Evolutionary conservation across 768 basidiomycete genomes (phyloP).

Genomic region (Hypsizygus marmoreus): DNA sequence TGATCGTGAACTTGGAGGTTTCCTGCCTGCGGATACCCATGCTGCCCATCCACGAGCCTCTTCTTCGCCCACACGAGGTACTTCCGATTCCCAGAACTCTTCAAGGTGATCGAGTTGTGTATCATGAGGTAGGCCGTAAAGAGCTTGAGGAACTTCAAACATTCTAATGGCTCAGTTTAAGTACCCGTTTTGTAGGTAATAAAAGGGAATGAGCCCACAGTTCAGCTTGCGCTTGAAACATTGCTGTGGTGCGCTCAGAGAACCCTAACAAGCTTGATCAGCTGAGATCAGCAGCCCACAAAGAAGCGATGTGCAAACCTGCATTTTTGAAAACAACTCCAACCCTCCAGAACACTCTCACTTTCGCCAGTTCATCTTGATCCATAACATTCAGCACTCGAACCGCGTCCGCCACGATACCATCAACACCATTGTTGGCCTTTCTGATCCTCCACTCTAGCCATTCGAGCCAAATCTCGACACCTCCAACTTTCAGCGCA

Average conservation of each 20-base stretch:
- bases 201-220: conserved; percentile 47
- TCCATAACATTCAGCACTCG: conserved; percentile 47
- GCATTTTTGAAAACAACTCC: conserved; percentile 64
- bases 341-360: conserved; percentile 74
- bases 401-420: conserved; percentile 51
- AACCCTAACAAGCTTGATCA: conserved; percentile 51
- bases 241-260: conserved; percentile 68
- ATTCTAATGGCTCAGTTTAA: too few relatives aligned
- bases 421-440: conserved; percentile 48
- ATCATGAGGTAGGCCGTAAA: conserved; percentile 45
- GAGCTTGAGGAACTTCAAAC: conserved; percentile 54
- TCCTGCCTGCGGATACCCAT: conserved; percentile 54
- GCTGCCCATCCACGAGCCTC: conserved; percentile 67
- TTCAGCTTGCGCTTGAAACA: conserved; percentile 85
- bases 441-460: conserved; percentile 70
- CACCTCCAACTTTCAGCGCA: conserved; percentile 52
- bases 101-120: conserved; percentile 61
- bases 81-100: conserved; percentile 85
- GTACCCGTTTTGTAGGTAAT: too few relatives aligned
- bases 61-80: conserved; percentile 71
- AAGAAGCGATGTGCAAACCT: conserved; percentile 41
- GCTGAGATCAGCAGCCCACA: conserved; percentile 8
- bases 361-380: conserved; percentile 48
- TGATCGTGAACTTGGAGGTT: conserved; percentile 24
- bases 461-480: conserved; percentile 78